Evolutionary conservation across 257 asterid genomes (phyloP), one percentile per base, ranked within the genome.

Genomic region (Fraxinus americana): DNA sequence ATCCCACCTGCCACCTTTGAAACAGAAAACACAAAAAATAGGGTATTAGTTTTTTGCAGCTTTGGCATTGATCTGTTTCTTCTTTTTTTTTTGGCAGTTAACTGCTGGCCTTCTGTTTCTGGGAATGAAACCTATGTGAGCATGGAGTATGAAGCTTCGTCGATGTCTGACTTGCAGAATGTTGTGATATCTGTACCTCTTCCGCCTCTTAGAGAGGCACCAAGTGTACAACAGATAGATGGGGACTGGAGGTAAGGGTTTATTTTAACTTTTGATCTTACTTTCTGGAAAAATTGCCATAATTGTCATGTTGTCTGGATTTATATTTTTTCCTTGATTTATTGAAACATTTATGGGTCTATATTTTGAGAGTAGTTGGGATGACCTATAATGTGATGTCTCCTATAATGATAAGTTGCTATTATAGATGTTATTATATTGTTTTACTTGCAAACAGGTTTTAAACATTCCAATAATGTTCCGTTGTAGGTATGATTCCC

Each of bases 91-190:
- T 52, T 52, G 8, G 25, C 91, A 91, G 96, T 91, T 82, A 91
- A 85, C 82, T 91, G 96, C 86, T 91, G 92, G 96, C 93, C 92
- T 76, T 86, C 93, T 73, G 90, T 91, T 80, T 89, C 92, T 83
- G 93, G 90, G 77, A 87, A 77, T 52, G 93, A 91, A 78, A 89
- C 96, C 80, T 87, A 78, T 75, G 93, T 91, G 79, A 91, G 82
- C 82, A 85, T 91, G 21, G 93, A 91, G 77, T 91, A 91, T 71
- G 93, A 91, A 84, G 92, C 92, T 75, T 82, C 89, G 16, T 78
- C 84, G 36, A 73, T 83, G 83, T 87, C 87, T 82, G 91, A 91
- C 79, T 87, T 91, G 50, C 96, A 89, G 77, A 86, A 89, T 78
- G 93, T 89, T 70, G 88, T 86, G 43, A 86, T 91, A 74, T 83